Evolutionary conservation across 345 rosid genomes (phyloP), one percentile per base, ranked within the genome.

Genomic region (Linum usitatissimum): DNA sequence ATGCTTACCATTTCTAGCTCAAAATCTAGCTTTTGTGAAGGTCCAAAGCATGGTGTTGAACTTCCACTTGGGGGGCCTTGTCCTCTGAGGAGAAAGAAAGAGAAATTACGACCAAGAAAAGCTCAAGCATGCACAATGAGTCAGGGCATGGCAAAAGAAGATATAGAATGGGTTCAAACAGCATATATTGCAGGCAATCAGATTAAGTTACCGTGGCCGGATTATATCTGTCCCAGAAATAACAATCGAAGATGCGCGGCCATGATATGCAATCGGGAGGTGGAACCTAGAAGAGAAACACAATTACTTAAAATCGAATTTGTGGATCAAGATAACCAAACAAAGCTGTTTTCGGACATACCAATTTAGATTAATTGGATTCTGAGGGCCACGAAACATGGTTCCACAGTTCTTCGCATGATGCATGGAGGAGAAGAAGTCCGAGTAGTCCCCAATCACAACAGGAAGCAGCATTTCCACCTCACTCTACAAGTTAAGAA

Each of bases 201-300:
- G 18, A 9, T 55, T 3, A 18, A 59, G 45, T 13, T 28, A 90
- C 97, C 94, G 84, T 30, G 98, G 98, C 64, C 98, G 80, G 68
- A 84, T 61, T 57, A 92, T 82, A 61, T 85, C 80, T 34, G 97
- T 92, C 81, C 97, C 98, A 23, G 98, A 89, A 57, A 92, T 75
- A 64, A 89, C 87, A 62, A 92, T 66, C 64, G 98, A 89, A 63
- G 98, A 92, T 54, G 91, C 95, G 42, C 98, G 82, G 68, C 98
- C 98, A 73, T 89, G 97, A 79, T 92, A 92, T 49, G 98, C 98
- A 68, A 86, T 86, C 51, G 99, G 99, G 77, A 93, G 88, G 63
- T 87, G 88, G 71, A 84, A 93, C 99, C 97, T 93, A 81, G 49
- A 76, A 73, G 60, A 57, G 17, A 57, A 19, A 23, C 12, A 23